Conservation (phyloP, 2,329 filamentous ascomycete genomes). For the Clonostachys rhizophaga region DNA sequence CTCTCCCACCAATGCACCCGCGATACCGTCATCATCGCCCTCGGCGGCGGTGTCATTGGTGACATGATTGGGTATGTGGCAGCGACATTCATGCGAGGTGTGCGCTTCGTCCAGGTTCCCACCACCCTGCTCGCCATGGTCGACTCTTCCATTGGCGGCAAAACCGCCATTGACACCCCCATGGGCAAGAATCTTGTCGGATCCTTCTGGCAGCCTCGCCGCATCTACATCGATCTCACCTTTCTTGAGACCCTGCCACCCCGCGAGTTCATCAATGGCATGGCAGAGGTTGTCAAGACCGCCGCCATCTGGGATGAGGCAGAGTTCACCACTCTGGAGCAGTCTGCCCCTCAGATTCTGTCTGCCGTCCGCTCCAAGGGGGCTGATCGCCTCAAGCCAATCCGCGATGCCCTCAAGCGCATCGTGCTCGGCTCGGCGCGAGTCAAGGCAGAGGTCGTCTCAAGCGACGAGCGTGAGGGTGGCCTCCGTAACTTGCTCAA, state of each 20-base stretch:
- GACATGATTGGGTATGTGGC: slow-evolving; percentile 98
- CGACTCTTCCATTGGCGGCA: slow-evolving; percentile 95
- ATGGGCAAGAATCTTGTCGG: slow-evolving; percentile 95
- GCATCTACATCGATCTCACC: slow-evolving; percentile 89
- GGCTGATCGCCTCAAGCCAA: slow-evolving; percentile 61
- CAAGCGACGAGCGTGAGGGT: slow-evolving; percentile 88
- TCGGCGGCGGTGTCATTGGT: slow-evolving; percentile 94
- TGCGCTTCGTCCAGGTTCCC: slow-evolving; percentile 93
- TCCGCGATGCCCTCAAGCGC: slow-evolving; percentile 66
- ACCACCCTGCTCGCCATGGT: slow-evolving; percentile 96
- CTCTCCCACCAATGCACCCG: slow-evolving; percentile 85
- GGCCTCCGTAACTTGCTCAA: slow-evolving; percentile 92
- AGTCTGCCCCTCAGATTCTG: slow-evolving; percentile 74
- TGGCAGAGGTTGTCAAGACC: slow-evolving; percentile 98
- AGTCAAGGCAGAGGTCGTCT: slow-evolving; percentile 93
- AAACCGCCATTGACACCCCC: slow-evolving; percentile 96
- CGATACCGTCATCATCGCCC: slow-evolving; percentile 90
- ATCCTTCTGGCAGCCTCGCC: slow-evolving; percentile 91
- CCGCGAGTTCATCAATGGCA: slow-evolving; percentile 95
- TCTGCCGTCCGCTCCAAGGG: slow-evolving; percentile 21
- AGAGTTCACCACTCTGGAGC: slow-evolving; percentile 81
- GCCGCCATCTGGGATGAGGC: slow-evolving; percentile 91
- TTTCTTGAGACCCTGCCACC: slow-evolving; percentile 89
- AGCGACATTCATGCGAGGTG: slow-evolving; percentile 96
- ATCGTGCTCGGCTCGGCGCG: slow-evolving; percentile 87